Percentiles rank a stretch among this genome's conserved stretches.
Evolutionary conservation across 108 stramenopile genomes (phyloP).

Genomic region (Skeletonema costatum): DNA sequence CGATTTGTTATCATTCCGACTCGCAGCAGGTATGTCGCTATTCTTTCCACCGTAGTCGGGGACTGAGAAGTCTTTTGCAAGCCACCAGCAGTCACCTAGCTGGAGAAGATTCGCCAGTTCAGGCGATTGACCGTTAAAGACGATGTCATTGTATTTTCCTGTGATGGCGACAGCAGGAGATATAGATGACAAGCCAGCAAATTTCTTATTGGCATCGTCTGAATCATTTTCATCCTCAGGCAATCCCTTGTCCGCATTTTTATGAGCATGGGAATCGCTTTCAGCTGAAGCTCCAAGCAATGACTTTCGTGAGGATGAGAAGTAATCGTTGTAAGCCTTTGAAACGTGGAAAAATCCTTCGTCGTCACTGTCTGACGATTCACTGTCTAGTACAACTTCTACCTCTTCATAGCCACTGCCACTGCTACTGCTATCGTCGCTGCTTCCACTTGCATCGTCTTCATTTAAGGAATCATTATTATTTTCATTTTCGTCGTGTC

Average conservation of each 20-base stretch:
- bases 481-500: slow-evolving; percentile 32
- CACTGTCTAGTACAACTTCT: slow-evolving; percentile 26
- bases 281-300: background rate
- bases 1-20: background rate
- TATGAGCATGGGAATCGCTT: background rate
- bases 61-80: slow-evolving; percentile 24
- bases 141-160: slow-evolving; percentile 33
- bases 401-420: slow-evolving; percentile 33
- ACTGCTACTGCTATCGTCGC: slow-evolving; percentile 17
- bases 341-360: slow-evolving; percentile 42
- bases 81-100: slow-evolving; percentile 45
- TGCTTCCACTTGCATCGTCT: slow-evolving; percentile 37
- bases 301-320: slow-evolving; percentile 29
- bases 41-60: slow-evolving; percentile 5
- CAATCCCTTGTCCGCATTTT: background rate
- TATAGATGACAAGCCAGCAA: slow-evolving; percentile 64
- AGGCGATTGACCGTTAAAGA: slow-evolving; percentile 55
- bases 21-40: slow-evolving; percentile 5
- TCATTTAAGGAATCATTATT: background rate
- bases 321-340: slow-evolving; percentile 27
- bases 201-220: slow-evolving; percentile 6
- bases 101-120: slow-evolving; percentile 56
- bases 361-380: slow-evolving; percentile 37
- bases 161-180: slow-evolving; percentile 67
- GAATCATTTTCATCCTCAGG: background rate